Evolutionary conservation across 306 rosid genomes (phyloP), one percentile per base, ranked within the genome.

Genomic region (Pyrus communis): DNA sequence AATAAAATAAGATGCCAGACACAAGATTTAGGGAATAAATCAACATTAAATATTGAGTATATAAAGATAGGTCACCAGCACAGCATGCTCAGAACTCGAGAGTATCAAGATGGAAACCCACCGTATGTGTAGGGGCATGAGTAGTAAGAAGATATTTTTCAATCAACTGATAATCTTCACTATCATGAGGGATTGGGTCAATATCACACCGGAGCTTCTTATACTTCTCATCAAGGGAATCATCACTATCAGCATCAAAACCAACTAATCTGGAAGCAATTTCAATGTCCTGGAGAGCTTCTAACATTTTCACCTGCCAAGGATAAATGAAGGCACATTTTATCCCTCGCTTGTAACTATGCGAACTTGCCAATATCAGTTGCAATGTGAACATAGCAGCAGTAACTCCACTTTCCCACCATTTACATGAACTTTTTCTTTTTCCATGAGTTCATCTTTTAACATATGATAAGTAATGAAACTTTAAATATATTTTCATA

Each of bases 221-320:
- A 69, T 92, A 95, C 83, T 91, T 95, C 67, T 95, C 99, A 80
- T 95, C 97, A 71, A 95, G 87, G 65, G 99, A 90, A 77, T 87
- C 97, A 70, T 90, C 88, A 70, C 27, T 82, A 81, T 91, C 86
- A 42, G 67, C 93, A 84, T 95, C 93, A 81, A 95, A 95, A 59
- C 99, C 97, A 70, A 95, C 97, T 83, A 95, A 86, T 83, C 93
- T 87, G 71, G 99, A 95, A 78, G 99, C 99, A 78, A 95, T 92
- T 83, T 95, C 99, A 78, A 95, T 95, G 80, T 95, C 97, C 85
- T 95, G 97, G 80, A 95, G 99, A 77, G 99, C 96, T 83, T 95
- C 99, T 79, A 95, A 86, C 97, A 95, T 95, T 94, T 94, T 95
- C 86, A 95, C 94, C 99, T 94, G 80, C 76, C 79, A 81, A 49